Conservation (phyloP, 768 basidiomycete genomes). For the Tephrocybe sp. region DNA sequence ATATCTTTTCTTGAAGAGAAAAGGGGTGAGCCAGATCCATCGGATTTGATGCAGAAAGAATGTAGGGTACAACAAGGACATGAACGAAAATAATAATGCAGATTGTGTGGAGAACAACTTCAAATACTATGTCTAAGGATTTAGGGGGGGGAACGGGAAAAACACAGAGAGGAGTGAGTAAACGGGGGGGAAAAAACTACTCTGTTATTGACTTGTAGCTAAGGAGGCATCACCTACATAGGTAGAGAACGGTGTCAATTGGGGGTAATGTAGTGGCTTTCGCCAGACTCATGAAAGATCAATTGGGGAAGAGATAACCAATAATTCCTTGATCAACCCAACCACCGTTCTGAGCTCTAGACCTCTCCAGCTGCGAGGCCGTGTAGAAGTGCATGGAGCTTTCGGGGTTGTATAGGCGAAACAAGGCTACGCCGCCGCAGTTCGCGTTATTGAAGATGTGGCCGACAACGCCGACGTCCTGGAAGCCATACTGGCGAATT, state of each 20-base stretch:
- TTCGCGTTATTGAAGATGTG: conserved; percentile 5
- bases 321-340: conserved; percentile 13
- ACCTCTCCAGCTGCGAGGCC: conserved; percentile 6
- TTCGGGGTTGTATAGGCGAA: conserved; percentile 11
- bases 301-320: conserved; percentile 9
- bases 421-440: conserved; percentile 14
- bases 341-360: conserved; percentile 2
- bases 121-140: too few relatives aligned
- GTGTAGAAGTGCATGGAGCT: conserved; percentile 13
- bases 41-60: too few relatives aligned
- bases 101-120: neutral
- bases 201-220: neutral
- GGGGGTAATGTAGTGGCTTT: too few relatives aligned
- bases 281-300: neutral
- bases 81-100: neutral
- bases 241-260: too few relatives aligned
- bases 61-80: neutral
- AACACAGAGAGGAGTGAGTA: too few relatives aligned
- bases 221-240: too few relatives aligned
- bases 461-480: conserved; percentile 7
- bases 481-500: conserved; percentile 2
- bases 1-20: neutral
- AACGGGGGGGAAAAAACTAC: too few relatives aligned
- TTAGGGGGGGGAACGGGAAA: too few relatives aligned
- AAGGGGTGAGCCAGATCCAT: too few relatives aligned